A percentile compares a stretch with the other conserved stretches of the same genome.
phyloP scores from a whole-genome alignment of 768 basidiomycete genomes.

The Suillus alpinus region DNA sequence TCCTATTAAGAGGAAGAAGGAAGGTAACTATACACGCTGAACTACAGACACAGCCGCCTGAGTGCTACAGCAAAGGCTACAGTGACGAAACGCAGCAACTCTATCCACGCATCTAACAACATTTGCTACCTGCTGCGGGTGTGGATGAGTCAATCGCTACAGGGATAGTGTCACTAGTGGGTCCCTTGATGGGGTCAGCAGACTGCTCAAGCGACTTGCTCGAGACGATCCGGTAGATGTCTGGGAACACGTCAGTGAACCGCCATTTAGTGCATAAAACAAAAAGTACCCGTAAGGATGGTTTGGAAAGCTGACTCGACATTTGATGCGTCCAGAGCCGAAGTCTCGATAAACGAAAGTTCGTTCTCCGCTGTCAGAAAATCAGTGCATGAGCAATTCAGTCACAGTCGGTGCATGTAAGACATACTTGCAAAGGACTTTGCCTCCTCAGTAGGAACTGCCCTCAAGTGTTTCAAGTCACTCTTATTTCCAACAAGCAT shows the following conservation, averaged over 20 bases:
- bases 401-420: conserved; percentile 14
- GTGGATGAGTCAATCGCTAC: conserved; percentile 67
- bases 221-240: conserved; percentile 97
- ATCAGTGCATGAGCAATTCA: not conserved
- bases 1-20: conserved; percentile 23
- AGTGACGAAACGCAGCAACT: no score
- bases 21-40: conserved; percentile 25
- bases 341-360: conserved; percentile 96
- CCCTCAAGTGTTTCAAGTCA: conserved; percentile 96
- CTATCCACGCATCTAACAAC: conserved; percentile 48
- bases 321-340: conserved; percentile 98
- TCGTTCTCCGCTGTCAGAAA: conserved; percentile 73
- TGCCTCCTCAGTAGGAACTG: conserved; percentile 97
- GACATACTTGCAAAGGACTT: conserved; percentile 81
- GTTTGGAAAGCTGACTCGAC: conserved; percentile 98
- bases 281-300: conserved; percentile 76
- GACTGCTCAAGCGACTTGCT: conserved; percentile 91
- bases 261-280: not conserved
- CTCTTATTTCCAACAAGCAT: conserved; percentile 99
- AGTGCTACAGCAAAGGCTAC: conserved; percentile 9
- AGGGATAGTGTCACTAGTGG: conserved; percentile 80
- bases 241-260: conserved; percentile 36
- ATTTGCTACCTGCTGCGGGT: conserved; percentile 52
- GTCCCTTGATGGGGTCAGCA: conserved; percentile 72
- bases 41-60: conserved; percentile 10